phyloP scores from a whole-genome alignment of 352 stramenopile species.

The Phytophthora colocasiae region DNA sequence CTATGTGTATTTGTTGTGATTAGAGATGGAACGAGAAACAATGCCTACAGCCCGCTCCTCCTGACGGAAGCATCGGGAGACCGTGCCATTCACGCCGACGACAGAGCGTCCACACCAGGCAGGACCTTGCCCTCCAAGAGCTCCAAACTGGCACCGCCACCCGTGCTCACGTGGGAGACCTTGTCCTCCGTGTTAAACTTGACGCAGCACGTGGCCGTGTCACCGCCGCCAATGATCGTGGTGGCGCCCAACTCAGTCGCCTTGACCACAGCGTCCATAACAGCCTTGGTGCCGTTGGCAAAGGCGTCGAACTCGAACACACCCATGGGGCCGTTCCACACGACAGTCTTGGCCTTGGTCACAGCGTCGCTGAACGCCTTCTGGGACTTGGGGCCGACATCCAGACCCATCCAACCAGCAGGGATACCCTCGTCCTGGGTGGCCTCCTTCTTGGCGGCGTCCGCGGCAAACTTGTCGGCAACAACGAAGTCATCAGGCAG shows the following conservation, averaged over 20 bases:
- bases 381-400: constrained; percentile 96
- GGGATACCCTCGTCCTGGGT: constrained; percentile 94
- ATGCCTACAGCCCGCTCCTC: constrained; percentile 37
- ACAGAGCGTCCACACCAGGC: constrained; percentile 97
- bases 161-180: constrained; percentile 92
- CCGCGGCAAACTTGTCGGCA: constrained; percentile 97
- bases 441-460: constrained; percentile 93
- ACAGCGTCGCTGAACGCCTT: constrained; percentile 86
- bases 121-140: constrained; percentile 99
- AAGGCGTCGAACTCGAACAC: constrained; percentile 99
- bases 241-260: constrained; percentile 94
- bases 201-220: constrained; percentile 93
- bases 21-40: constrained; percentile 32
- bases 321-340: constrained; percentile 99
- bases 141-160: constrained; percentile 96
- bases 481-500: constrained; percentile 98
- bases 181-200: constrained; percentile 92
- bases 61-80: constrained; percentile 22
- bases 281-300: constrained; percentile 92
- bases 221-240: constrained; percentile 99
- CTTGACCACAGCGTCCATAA: constrained; percentile 97
- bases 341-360: constrained; percentile 93
- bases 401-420: constrained; percentile 97
- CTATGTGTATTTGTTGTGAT: constrained; percentile 34
- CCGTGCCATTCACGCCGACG: constrained; percentile 55